A percentile compares a stretch with the other conserved stretches of the same genome.
phyloP scores from a whole-genome alignment of 768 basidiomycete species.

The Amanita thiersii region DNA sequence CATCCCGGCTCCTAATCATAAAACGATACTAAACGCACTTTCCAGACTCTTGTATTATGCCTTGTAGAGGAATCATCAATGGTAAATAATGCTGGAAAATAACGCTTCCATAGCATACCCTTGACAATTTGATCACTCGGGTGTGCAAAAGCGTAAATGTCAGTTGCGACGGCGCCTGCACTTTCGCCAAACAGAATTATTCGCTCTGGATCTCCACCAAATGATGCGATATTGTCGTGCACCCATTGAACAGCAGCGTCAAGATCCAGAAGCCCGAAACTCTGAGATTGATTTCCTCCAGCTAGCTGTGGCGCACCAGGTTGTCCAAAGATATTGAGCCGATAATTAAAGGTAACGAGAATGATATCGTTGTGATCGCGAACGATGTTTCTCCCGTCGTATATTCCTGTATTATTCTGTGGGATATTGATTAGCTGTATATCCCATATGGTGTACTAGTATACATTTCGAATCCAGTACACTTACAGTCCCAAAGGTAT shows the following conservation, averaged over 20 bases:
- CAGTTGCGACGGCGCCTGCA: conserved; percentile 35
- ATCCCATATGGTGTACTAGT: too few species aligned
- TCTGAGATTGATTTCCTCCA: conserved; percentile 24
- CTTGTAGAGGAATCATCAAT: too few species aligned
- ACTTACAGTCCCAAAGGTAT: conserved; percentile 27
- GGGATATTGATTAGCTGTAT: too few species aligned
- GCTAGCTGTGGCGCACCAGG: conserved; percentile 31
- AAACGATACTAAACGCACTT: too few species aligned
- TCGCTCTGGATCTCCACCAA: conserved; percentile 46
- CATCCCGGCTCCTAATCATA: too few species aligned
- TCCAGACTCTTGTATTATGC: too few species aligned
- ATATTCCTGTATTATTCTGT: too few species aligned
- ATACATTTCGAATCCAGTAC: too few species aligned
- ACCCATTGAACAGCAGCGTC: conserved; percentile 35
- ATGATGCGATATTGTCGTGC: conserved; percentile 41
- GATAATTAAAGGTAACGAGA: conserved; percentile 26
- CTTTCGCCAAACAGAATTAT: conserved; percentile 51
- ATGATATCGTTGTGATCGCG: too few species aligned
- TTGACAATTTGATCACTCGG: conserved; percentile 23
- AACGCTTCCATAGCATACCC: conserved; percentile 12
- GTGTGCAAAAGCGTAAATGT: conserved; percentile 24
- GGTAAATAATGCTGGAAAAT: too few species aligned
- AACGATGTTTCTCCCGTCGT: too few species aligned
- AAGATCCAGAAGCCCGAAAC: conserved; percentile 22
- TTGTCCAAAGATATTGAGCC: conserved; percentile 30